phyloP scores from a whole-genome alignment of 169 alveolate species.

The Babesia ovata region DNA sequence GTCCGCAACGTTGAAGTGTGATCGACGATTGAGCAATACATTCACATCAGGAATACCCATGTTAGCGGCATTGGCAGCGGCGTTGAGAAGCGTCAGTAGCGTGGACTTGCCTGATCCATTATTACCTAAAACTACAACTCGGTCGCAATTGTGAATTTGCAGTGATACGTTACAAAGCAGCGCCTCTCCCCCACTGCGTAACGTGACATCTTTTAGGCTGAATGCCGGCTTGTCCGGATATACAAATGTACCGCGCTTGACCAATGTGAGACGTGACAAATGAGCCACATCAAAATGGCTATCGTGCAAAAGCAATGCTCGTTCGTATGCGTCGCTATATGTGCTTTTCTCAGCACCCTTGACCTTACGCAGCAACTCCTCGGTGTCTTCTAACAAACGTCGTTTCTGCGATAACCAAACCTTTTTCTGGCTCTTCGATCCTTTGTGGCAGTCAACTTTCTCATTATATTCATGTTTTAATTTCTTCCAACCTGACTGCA shows the following conservation, averaged over 20 bases:
- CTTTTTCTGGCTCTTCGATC: conserved; percentile 26
- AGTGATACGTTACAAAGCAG: conserved; percentile 61
- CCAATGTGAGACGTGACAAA: conserved; percentile 50
- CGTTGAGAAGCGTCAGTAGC: conserved; percentile 59
- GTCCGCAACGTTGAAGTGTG: conserved; percentile 4
- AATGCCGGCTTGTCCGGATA: conserved; percentile 54
- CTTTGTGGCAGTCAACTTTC: conserved; percentile 24
- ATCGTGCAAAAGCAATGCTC: conserved; percentile 9
- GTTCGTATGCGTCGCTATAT: conserved; percentile 48
- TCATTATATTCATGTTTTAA: conserved; percentile 27
- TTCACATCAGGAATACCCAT: conserved; percentile 19
- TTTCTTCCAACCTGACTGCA: conserved; percentile 16
- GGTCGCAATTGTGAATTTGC: conserved; percentile 62
- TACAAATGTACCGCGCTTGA: conserved; percentile 60
- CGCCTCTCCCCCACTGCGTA: conserved; percentile 53
- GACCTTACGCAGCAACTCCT: conserved; percentile 26
- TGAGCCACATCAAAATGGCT: not conserved
- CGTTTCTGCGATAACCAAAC: conserved; percentile 46
- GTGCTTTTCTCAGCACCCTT: conserved; percentile 27
- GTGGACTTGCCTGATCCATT: conserved; percentile 80
- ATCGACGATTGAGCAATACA: not conserved
- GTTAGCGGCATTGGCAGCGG: conserved; percentile 9
- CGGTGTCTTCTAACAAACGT: conserved; percentile 32
- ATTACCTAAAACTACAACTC: conserved; percentile 69
- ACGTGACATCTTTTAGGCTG: conserved; percentile 53